Evolutionary conservation across 208 protist genomes (phyloP), one percentile per base, ranked within the genome.

Genomic region (Trichomonas gallinae): DNA sequence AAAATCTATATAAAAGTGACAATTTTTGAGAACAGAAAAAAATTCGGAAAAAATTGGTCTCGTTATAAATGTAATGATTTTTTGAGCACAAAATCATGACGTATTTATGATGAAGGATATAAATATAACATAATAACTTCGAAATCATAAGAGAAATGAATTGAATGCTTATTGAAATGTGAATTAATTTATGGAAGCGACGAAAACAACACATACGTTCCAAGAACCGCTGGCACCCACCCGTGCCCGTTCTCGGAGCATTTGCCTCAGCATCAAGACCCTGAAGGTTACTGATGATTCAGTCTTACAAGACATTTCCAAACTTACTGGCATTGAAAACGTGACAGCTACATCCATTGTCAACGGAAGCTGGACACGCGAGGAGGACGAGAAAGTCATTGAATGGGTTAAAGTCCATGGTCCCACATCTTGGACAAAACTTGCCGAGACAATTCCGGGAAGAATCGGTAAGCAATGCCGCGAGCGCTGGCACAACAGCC

Each of bases 401-500:
- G 58, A 72, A n/a, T 72, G 58, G 58, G 58, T 72, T 72, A 72
- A 72, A n/a, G 58, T 72, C 26, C 58, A 72, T 21, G 58, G 58
- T 4, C 58, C 58, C 26, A 72, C 58, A 72, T n/a, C 21, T 6
- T 72, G 58, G 58, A 72, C 58, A 26, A 72, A 72, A 21, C 26
- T 72, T 4, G 58, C 58, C 58, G 58, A 72, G 58, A 72, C 58
- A 8, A 72, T 72, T n/a, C 26, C 58, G 26, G 58, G 58, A 17
- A 4, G 58, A 3, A 72, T 72, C 58, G 58, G 58, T 6, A 72
- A 72, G 58, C 58, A 72, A 21, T 72, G 58, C 58, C 58, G 58
- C 58, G 58, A 72, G 58, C 8, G 58, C 31, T 97, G 96, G 96
- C 96, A 97, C 48, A 97, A 97, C 96, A 97, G 97, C 58, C 96